These are phyloP conservation scores for Kwoniella bestiolae DNA, from an alignment of 768 basidiomycete species.

Conservation along the genomic window DNA sequence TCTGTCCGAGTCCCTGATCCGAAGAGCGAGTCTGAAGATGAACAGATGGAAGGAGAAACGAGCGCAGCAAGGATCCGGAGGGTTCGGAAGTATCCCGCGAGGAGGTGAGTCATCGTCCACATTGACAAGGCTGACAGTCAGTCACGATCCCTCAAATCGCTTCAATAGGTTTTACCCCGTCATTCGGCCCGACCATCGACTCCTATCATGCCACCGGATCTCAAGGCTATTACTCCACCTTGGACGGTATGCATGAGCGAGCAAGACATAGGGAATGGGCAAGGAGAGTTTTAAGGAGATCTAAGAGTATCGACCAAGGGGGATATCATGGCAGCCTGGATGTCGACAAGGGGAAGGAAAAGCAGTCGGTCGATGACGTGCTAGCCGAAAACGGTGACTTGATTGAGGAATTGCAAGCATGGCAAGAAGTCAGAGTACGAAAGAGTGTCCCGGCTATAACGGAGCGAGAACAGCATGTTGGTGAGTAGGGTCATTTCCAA, in stretches of 20 bases:
- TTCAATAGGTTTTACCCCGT: constrained; percentile 36
- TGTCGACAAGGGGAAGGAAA: constrained; percentile 22
- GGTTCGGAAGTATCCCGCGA: constrained; percentile 40
- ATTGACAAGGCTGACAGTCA: constrained; percentile 1
- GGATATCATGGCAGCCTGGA: constrained; percentile 4
- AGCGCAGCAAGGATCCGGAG: constrained; percentile 26
- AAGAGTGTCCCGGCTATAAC: constrained; percentile 24
- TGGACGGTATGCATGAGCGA: constrained; percentile 46
- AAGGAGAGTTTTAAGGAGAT: constrained; percentile 5
- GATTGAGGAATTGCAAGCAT: constrained; percentile 45
- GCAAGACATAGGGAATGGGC: constrained; percentile 35
- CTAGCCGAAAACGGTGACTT: constrained; percentile 41
- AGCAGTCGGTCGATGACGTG: constrained; percentile 25
- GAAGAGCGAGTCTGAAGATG: constrained; percentile 41
- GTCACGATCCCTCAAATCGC: constrained; percentile 27
- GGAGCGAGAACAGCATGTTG: constrained; percentile 42
- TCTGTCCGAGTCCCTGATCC: constrained; percentile 34
- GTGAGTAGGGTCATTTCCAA: constrained; percentile 35
- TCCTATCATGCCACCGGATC: constrained; percentile 39
- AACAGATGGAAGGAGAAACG: constrained; percentile 41
- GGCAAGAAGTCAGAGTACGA: constrained; percentile 48
- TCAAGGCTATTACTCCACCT: constrained; percentile 40
- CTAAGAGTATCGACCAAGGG: constrained; percentile 6
- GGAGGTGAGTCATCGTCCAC: constrained; percentile 30
- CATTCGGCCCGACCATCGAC: constrained; percentile 50